These are phyloP conservation scores for Metschnikowia colocasiae DNA, from an alignment of 805 yeast genomes.

Conservation along the genomic window DNA sequence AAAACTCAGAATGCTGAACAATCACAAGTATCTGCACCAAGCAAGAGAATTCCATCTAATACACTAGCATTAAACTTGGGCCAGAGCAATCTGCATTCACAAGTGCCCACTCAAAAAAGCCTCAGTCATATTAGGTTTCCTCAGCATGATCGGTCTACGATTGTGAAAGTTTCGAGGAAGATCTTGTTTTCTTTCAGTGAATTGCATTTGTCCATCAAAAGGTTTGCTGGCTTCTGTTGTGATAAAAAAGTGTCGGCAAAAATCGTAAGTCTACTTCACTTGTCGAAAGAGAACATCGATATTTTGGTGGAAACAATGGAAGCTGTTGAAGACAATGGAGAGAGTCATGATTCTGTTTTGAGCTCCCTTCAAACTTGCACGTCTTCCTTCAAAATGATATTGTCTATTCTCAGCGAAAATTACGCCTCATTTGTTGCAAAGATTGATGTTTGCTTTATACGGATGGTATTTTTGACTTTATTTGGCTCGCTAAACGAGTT, in stretches of 20 bases:
- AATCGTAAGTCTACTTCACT: slow-evolving; percentile 48
- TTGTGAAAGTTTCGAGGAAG: slow-evolving; percentile 53
- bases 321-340: slow-evolving; percentile 37
- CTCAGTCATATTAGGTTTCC: not conserved
- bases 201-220: slow-evolving; percentile 55
- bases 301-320: slow-evolving; percentile 56
- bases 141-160: slow-evolving; percentile 17
- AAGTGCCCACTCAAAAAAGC: not conserved
- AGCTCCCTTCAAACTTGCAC: slow-evolving; percentile 33
- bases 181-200: slow-evolving; percentile 61
- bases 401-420: slow-evolving; percentile 46
- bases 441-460: slow-evolving; percentile 60
- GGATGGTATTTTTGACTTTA: slow-evolving; percentile 24
- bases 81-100: not conserved
- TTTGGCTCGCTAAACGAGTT: slow-evolving; percentile 65
- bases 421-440: slow-evolving; percentile 47
- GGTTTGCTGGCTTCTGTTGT: slow-evolving; percentile 54
- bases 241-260: slow-evolving; percentile 54
- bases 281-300: slow-evolving; percentile 54
- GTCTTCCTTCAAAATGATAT: slow-evolving; percentile 49
- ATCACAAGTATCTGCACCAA: not conserved
- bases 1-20: not conserved
- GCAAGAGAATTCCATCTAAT: not conserved
- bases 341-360: slow-evolving; percentile 29
- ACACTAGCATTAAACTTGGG: not conserved